These are phyloP conservation scores for Solanum chacoense DNA, from an alignment of 305 asterid species.

Conservation along the genomic window DNA sequence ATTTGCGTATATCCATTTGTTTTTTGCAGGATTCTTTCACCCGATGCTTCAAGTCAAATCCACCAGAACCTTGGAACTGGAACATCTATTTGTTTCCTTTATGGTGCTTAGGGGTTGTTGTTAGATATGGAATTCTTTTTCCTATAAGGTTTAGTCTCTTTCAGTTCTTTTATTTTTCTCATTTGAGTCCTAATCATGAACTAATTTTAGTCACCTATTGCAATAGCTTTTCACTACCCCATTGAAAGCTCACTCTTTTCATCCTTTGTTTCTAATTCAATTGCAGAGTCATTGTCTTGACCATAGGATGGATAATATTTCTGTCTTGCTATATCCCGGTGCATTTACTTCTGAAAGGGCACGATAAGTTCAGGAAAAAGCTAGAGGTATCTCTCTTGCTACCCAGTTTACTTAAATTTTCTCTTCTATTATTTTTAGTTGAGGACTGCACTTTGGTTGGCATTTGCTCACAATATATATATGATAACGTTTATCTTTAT, in stretches of 20 bases:
- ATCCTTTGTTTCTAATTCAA: conserved; percentile 29
- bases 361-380: conserved; percentile 68
- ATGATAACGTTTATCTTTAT: not conserved
- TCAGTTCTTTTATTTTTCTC: not conserved
- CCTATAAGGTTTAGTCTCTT: conserved; percentile 52
- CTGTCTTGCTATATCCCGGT: conserved; percentile 94
- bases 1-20: not conserved
- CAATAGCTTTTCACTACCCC: not conserved
- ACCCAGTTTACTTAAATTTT: not conserved
- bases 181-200: not conserved
- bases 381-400: conserved; percentile 53
- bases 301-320: conserved; percentile 87
- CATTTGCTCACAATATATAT: not conserved
- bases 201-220: not conserved
- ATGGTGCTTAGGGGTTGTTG: conserved; percentile 71
- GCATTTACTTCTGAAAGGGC: conserved; percentile 80
- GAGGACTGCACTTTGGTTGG: not conserved
- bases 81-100: conserved; percentile 84
- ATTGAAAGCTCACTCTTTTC: not conserved
- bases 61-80: conserved; percentile 99
- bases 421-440: not conserved
- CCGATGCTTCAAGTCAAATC: conserved; percentile 90
- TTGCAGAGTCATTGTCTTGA: conserved; percentile 77
- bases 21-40: conserved; percentile 77
- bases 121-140: conserved; percentile 81